A percentile compares a stretch with the other conserved stretches of the same genome.
These are phyloP conservation scores for Multifurca ochricompacta DNA, from an alignment of 768 basidiomycete species.

Conservation along the genomic window DNA sequence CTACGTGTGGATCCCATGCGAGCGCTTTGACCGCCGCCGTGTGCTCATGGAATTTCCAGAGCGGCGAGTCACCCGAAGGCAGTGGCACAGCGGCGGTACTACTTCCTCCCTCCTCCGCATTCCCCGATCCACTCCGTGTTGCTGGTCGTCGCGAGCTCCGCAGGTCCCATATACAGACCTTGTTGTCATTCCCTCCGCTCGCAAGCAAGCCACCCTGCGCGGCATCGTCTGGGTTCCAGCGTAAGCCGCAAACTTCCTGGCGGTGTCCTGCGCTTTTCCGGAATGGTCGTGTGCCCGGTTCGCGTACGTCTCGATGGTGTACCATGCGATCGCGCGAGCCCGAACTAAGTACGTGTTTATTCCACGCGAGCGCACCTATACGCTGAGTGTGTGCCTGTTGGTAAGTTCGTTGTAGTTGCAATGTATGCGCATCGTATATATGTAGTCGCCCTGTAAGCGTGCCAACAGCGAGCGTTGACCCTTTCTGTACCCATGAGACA, in stretches of 20 bases:
- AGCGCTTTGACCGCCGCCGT: constrained; percentile 96
- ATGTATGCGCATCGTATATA: constrained; percentile 85
- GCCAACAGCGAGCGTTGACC: constrained; percentile 86
- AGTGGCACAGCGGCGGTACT: constrained; percentile 26
- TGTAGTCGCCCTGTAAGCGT: constrained; percentile 84
- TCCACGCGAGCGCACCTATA: constrained; percentile 94
- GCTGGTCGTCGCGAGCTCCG: constrained; percentile 48
- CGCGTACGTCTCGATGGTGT: constrained; percentile 88
- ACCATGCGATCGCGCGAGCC: constrained; percentile 89
- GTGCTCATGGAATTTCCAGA: constrained; percentile 96
- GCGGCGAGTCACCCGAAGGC: constrained; percentile 48
- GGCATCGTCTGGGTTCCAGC: constrained; percentile 67
- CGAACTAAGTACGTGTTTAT: constrained; percentile 75
- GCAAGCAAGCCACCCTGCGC: constrained; percentile 56
- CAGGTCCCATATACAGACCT: constrained; percentile 95
- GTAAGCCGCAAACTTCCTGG: constrained; percentile 94
- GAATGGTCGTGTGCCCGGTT: constrained; percentile 54
- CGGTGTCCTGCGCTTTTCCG: constrained; percentile 66
- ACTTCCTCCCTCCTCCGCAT: constrained; percentile 24
- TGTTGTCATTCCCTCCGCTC: constrained; percentile 97
- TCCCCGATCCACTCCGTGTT: constrained; percentile 22
- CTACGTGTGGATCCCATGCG: constrained; percentile 95
- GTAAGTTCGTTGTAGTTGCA: constrained; percentile 74
- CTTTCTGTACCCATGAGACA: constrained; percentile 91
- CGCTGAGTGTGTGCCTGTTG: constrained; percentile 78